phyloP scores from a whole-genome alignment of 768 basidiomycete genomes.

The Nevesoporus exiguus region DNA sequence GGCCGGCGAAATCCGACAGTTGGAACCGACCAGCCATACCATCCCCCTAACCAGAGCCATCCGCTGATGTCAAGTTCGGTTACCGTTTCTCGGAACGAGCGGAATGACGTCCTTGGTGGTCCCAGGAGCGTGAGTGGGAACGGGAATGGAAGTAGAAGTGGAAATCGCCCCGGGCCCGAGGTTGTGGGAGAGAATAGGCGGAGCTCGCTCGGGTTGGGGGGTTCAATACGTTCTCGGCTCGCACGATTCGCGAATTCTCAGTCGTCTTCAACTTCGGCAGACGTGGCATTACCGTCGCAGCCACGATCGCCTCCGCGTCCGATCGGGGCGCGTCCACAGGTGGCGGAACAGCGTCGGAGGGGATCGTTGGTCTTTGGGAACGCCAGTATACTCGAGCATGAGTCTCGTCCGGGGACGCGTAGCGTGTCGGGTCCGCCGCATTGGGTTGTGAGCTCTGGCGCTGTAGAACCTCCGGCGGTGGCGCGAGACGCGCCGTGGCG shows the following conservation, averaged over 20 bases:
- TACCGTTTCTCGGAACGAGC: conserved; percentile 2
- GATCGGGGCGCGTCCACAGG: conserved; percentile 25
- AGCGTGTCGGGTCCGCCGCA: conserved; percentile 1
- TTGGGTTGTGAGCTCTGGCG: conserved; percentile 9
- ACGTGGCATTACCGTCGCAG: conserved; percentile 7
- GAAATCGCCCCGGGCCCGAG: conserved; percentile 10
- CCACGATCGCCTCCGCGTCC: conserved; percentile 26
- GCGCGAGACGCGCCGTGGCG: conserved; percentile 25
- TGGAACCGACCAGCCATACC: conserved; percentile 11
- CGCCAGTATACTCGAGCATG: conserved; percentile 8
- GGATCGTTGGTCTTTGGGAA: conserved; percentile 6
- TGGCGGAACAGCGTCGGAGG: conserved; percentile 13
- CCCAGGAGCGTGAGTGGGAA: conserved; percentile 2
- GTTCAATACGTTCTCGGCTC: conserved; percentile 26
- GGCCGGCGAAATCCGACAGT: conserved; percentile 17
- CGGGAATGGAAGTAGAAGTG: conserved; percentile 7
- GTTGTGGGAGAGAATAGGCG: conserved; percentile 16
- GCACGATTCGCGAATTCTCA: conserved; percentile 23
- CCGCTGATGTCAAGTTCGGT: background rate
- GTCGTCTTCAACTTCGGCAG: conserved; percentile 7
- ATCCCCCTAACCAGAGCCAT: conserved; percentile 5
- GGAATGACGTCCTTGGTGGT: conserved; percentile 5
- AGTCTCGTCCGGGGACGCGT: conserved; percentile 6
- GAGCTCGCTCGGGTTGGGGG: conserved; percentile 20
- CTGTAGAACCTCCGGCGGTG: conserved; percentile 1